These are phyloP conservation scores for Aquanectria penicillioides DNA, from an alignment of 2,329 filamentous ascomycete species.

Conservation along the genomic window DNA sequence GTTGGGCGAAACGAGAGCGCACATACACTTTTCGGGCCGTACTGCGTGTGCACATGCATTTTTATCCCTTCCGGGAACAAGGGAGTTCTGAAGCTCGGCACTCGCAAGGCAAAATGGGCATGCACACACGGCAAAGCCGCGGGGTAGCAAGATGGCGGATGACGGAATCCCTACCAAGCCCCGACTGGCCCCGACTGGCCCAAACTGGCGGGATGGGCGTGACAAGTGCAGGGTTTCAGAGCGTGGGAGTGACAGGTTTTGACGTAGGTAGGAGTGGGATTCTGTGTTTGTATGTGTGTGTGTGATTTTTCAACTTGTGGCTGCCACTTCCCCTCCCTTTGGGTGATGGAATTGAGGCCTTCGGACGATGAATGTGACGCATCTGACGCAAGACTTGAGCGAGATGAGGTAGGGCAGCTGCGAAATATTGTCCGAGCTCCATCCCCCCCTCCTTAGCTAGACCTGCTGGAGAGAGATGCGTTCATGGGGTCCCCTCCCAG, in stretches of 20 bases:
- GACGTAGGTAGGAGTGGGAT: background rate
- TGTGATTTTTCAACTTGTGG: background rate
- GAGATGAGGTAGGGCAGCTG: too few species aligned
- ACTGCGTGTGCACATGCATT: conserved; percentile 5
- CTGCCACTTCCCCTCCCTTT: background rate
- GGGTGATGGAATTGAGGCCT: too few species aligned
- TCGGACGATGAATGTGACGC: too few species aligned
- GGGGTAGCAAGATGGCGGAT: conserved; percentile 9
- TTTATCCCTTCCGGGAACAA: background rate
- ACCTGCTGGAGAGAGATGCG: too few species aligned
- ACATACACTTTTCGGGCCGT: background rate
- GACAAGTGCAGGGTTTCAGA: background rate
- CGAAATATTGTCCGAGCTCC: too few species aligned
- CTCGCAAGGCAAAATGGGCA: background rate
- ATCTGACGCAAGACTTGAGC: too few species aligned
- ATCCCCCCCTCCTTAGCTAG: too few species aligned
- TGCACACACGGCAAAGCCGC: conserved; percentile 11
- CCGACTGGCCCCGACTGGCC: too few species aligned
- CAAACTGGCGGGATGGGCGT: background rate
- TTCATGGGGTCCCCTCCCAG: too few species aligned
- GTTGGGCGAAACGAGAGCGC: background rate
- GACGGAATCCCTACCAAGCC: conserved; percentile 14
- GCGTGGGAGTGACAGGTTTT: conserved; percentile 14
- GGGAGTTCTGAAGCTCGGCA: background rate
- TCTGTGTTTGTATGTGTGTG: too few species aligned